These are phyloP conservation scores for Ensete glaucum DNA, from an alignment of 176 grass and related monocot species.

Conservation along the genomic window DNA sequence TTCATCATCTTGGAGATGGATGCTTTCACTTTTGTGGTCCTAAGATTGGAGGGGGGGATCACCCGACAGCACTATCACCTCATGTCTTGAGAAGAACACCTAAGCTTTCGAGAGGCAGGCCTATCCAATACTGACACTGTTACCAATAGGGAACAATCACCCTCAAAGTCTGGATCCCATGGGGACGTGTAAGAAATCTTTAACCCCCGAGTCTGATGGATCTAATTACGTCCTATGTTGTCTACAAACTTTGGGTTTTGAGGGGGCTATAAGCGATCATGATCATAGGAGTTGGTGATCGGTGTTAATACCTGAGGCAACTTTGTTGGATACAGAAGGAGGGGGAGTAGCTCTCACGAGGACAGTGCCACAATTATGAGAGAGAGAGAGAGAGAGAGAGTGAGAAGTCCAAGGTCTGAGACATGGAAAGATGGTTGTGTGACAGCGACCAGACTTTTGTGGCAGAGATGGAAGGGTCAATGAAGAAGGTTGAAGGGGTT, in stretches of 20 bases:
- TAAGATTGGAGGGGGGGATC: neutral
- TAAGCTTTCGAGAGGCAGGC: neutral
- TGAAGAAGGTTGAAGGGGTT: neutral
- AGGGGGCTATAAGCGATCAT: too few relatives aligned
- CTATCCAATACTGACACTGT: conserved; percentile 11
- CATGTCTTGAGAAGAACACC: conserved; percentile 17
- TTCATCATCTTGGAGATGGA: too few relatives aligned
- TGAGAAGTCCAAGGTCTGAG: neutral
- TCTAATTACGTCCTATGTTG: too few relatives aligned
- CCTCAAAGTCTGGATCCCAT: conserved; percentile 4
- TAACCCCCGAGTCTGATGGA: too few relatives aligned
- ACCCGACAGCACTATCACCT: conserved; percentile 13
- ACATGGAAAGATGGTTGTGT: neutral
- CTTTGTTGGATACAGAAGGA: neutral
- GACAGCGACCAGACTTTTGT: conserved; percentile 1
- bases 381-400: neutral
- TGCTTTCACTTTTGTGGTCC: neutral
- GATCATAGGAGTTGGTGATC: too few relatives aligned
- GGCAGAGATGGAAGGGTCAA: neutral
- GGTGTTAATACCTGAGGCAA: too few relatives aligned
- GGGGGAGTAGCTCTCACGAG: neutral
- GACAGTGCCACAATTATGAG: neutral
- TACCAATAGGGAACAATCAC: conserved; percentile 13
- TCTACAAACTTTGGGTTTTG: too few relatives aligned
- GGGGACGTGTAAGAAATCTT: too few relatives aligned